Base-by-base conservation (phyloP, 1,284 basidiomycete species). In the Cryptococcus neoformans region DNA sequence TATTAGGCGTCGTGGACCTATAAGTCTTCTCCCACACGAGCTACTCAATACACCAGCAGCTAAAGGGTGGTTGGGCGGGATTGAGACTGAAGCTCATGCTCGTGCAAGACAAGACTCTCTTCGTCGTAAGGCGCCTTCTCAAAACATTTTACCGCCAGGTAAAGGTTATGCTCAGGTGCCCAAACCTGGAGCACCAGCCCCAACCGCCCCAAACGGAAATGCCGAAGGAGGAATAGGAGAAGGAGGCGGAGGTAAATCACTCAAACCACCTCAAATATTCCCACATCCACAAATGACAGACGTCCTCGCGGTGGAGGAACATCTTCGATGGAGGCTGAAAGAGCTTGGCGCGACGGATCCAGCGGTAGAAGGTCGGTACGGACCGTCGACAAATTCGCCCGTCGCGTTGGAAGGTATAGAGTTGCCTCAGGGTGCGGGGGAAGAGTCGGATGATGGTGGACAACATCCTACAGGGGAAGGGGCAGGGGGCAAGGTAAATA, bases 261-360 rank as follows among this genome's bases (percentile, higher is more conserved):
- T 48, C 8, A 60, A 57, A 44, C 44, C 54, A 36, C 65, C 68
- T 3, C 58, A 62, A 7, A 62, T 74, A 16, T 75, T 76, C 55
- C 68, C 70, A 2, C 76, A 77, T 65, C 76, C 76, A 6, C 75
- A 78, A 56, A 76, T 78, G 76, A 73, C 76, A 0, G 76, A 78
- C 57, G 73, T 78, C 12, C 57, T 78, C 14, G 73, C 76, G 0
- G 76, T 78, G 2, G 76, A 78, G 52, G 76, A 78, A 59, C 74
- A 78, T 47, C 57, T 78, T 9, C 64, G 76, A 36, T 77, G 75
- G 72, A 57, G 76, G 11, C 57, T 78, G 49, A 76, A 77, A 49
- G 75, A 78, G 61, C 68, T 78, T 65, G 76, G 75, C 1, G 74
- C 73, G 16, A 58, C 59, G 9, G 76, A 78, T 62, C 67, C 70